Evolutionary conservation across 2,329 filamentous ascomycete species (phyloP).

Genomic region (Sporothrix schenckii): DNA sequence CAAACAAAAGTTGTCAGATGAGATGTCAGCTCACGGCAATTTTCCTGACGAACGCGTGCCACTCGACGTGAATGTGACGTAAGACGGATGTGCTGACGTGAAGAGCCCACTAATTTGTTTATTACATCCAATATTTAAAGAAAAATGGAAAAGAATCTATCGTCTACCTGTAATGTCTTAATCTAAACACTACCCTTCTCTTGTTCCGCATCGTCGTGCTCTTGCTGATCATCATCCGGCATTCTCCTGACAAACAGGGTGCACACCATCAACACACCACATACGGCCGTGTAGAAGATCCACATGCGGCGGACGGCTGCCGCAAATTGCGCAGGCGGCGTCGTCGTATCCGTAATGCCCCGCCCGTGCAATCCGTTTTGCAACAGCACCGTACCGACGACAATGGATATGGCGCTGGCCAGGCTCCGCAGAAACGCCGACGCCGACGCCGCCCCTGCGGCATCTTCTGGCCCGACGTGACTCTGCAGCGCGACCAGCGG

Average conservation of each 20-base stretch:
- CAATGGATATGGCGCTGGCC: neutral
- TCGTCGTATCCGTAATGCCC: neutral
- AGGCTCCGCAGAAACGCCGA: neutral
- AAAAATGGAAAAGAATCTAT: neutral
- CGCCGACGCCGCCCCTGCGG: neutral
- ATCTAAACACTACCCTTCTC: neutral
- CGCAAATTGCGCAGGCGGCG: neutral
- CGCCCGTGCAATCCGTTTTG: neutral
- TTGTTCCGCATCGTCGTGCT: neutral
- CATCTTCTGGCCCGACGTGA: neutral
- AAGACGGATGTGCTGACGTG: too few relatives aligned
- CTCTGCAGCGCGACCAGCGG: neutral
- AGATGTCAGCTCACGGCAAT: too few relatives aligned
- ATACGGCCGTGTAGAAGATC: slow-evolving; percentile 2
- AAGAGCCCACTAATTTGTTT: too few relatives aligned
- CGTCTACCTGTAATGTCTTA: neutral
- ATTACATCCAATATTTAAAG: too few relatives aligned
- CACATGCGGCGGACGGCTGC: neutral
- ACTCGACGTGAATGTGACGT: too few relatives aligned
- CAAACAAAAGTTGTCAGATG: too few relatives aligned
- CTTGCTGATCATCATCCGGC: neutral
- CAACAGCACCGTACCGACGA: neutral
- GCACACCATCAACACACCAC: neutral
- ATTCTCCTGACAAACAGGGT: neutral
- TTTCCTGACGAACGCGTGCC: too few relatives aligned